Evolutionary conservation across 2,329 filamentous ascomycete genomes (phyloP).

Genomic region (Pseudogymnoascus pannorum): DNA sequence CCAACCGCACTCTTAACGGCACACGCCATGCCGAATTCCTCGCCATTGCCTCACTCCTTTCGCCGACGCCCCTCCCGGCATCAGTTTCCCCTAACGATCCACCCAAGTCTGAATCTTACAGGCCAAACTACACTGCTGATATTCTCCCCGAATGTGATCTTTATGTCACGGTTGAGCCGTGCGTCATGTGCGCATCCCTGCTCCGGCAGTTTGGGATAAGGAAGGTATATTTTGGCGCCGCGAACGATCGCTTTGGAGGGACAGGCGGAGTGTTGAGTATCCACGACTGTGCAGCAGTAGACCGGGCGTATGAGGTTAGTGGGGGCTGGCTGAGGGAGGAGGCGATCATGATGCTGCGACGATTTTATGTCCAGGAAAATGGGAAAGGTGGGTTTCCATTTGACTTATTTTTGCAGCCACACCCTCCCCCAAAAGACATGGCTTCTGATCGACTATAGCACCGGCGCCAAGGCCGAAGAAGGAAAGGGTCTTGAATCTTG

Average conservation of each 20-base stretch:
- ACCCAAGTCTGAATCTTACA: slow-evolving; percentile 29
- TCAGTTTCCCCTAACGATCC: slow-evolving; percentile 22
- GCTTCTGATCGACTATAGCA: slow-evolving; percentile 15
- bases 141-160: slow-evolving; percentile 67
- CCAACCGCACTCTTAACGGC: slow-evolving; percentile 82
- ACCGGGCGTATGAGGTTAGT: slow-evolving; percentile 64
- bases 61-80: slow-evolving; percentile 42
- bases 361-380: slow-evolving; percentile 98
- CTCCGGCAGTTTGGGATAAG: slow-evolving; percentile 82
- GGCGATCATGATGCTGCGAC: slow-evolving; percentile 81
- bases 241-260: slow-evolving; percentile 95
- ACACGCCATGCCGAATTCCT: slow-evolving; percentile 95
- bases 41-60: slow-evolving; percentile 62
- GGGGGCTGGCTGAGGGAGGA: slow-evolving; percentile 87
- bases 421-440: no score
- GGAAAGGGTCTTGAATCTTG: slow-evolving; percentile 27
- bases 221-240: slow-evolving; percentile 88
- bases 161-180: slow-evolving; percentile 97
- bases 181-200: slow-evolving; percentile 96
- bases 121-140: slow-evolving; percentile 47
- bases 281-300: slow-evolving; percentile 40
- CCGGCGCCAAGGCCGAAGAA: slow-evolving; percentile 29
- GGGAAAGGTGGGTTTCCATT: slow-evolving; percentile 62
- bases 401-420: background rate
- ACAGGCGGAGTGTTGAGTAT: slow-evolving; percentile 89